Evolutionary conservation across 352 stramenopile genomes (phyloP).

Genomic region (Phytophthora melonis): DNA sequence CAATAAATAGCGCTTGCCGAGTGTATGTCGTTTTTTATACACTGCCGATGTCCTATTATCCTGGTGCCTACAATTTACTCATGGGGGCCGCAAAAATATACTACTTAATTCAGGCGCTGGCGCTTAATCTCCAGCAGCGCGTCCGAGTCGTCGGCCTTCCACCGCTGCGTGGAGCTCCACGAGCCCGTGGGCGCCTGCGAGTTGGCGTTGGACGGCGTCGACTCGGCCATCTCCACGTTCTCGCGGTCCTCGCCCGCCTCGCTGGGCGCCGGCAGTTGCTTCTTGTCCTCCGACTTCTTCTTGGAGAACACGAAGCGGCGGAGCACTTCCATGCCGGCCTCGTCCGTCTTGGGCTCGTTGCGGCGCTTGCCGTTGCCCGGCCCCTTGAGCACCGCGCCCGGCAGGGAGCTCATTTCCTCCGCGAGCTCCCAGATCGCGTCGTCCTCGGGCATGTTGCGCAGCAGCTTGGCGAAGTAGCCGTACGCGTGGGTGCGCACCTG

Average conservation of each 20-base stretch:
- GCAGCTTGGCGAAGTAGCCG: conserved; percentile 88
- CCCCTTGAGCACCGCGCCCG: conserved; percentile 76
- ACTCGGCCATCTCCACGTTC: conserved; percentile 54
- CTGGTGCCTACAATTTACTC: conserved; percentile 51
- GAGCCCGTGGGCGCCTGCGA: conserved; percentile 35
- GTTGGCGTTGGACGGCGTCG: conserved; percentile 38
- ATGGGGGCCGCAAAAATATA: conserved; percentile 42
- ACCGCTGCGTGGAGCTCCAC: conserved; percentile 49
- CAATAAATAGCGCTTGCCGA: conserved; percentile 41
- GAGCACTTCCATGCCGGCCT: conserved; percentile 85
- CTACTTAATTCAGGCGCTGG: conserved; percentile 57
- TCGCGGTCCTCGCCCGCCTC: conserved; percentile 43
- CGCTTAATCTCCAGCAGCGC: conserved; percentile 55
- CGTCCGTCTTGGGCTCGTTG: conserved; percentile 87
- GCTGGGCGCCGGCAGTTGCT: conserved; percentile 34
- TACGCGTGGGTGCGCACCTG: conserved; percentile 90
- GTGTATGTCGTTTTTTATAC: conserved; percentile 43
- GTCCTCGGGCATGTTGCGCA: conserved; percentile 88
- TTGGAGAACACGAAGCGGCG: conserved; percentile 88
- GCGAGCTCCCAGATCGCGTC: conserved; percentile 84
- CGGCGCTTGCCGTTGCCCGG: conserved; percentile 79
- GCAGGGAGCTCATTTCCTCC: conserved; percentile 83
- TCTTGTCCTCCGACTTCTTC: conserved; percentile 73
- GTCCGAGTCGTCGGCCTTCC: conserved; percentile 43
- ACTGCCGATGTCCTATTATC: conserved; percentile 44